A percentile compares a stretch with the other conserved stretches of the same genome.
Evolutionary conservation across 164 flowering plant species (phyloP).

Genomic region (Dillenia suffruticosa): DNA sequence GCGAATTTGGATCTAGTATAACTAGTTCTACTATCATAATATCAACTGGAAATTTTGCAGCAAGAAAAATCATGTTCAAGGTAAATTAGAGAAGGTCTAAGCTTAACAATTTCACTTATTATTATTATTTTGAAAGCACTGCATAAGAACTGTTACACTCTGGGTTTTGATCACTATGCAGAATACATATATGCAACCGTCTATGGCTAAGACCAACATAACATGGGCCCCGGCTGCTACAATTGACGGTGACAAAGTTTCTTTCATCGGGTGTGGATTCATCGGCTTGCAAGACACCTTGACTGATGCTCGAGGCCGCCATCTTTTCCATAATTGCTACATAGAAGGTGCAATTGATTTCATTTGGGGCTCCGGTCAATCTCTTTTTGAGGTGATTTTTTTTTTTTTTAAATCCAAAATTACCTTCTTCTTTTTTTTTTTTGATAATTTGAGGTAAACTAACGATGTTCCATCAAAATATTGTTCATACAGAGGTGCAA

Average conservation of each 20-base stretch:
- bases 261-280: conserved; percentile 4
- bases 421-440: background rate
- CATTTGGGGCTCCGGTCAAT: conserved; percentile 3
- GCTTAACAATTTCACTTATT: background rate
- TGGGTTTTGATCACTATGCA: no score
- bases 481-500: background rate
- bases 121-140: no score
- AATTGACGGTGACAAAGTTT: background rate
- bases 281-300: conserved; percentile 3
- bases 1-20: background rate
- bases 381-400: background rate
- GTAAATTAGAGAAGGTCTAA: background rate
- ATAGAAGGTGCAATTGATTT: conserved; percentile 4
- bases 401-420: background rate
- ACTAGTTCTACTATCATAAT: background rate
- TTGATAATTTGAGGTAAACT: background rate
- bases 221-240: background rate
- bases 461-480: background rate
- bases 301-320: background rate
- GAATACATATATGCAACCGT: background rate
- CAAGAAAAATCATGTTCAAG: conserved; percentile 4
- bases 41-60: background rate
- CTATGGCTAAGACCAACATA: background rate
- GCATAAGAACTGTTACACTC: background rate
- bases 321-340: background rate